Conservation (phyloP, 768 basidiomycete genomes). For the Neoboletus magnificus region DNA sequence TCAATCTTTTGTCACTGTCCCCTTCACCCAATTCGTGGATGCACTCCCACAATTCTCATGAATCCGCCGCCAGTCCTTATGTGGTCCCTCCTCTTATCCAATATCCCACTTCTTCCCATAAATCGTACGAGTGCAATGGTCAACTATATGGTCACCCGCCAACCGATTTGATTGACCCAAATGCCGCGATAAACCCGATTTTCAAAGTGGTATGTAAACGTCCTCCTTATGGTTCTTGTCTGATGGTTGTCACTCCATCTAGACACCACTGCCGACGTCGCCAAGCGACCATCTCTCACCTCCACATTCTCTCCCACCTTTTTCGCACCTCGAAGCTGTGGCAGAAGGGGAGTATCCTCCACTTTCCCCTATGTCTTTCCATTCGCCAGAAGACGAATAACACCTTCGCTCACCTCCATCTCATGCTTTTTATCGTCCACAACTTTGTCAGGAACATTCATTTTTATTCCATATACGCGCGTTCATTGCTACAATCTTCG, state of each 20-base stretch:
- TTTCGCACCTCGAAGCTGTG: slow-evolving; percentile 78
- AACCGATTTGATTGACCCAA: slow-evolving; percentile 57
- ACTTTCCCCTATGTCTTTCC: slow-evolving; percentile 74
- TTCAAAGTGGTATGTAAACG: slow-evolving; percentile 79
- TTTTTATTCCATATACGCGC: slow-evolving; percentile 24
- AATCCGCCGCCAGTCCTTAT: slow-evolving; percentile 37
- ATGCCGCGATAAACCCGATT: slow-evolving; percentile 77
- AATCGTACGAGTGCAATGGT: slow-evolving; percentile 51
- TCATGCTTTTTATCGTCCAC: slow-evolving; percentile 23
- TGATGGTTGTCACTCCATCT: slow-evolving; percentile 7
- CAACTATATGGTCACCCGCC: slow-evolving; percentile 55
- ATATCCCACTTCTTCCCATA: slow-evolving; percentile 38
- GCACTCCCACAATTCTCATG: slow-evolving; percentile 43
- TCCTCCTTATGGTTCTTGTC: neutral
- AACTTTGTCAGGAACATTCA: slow-evolving; percentile 22
- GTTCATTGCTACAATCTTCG: slow-evolving; percentile 31
- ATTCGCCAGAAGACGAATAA: slow-evolving; percentile 46
- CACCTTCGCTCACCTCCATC: slow-evolving; percentile 16
- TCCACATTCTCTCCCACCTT: slow-evolving; percentile 64
- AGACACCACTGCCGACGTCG: slow-evolving; percentile 56
- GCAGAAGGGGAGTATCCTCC: slow-evolving; percentile 74
- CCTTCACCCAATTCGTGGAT: slow-evolving; percentile 60
- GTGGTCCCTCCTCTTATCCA: slow-evolving; percentile 36
- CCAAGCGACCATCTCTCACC: slow-evolving; percentile 37
- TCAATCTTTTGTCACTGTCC: slow-evolving; percentile 71